Evolutionary conservation across 257 asterid species (phyloP), one percentile per base, ranked within the genome.

Genomic region (Lycium ferocissimum): DNA sequence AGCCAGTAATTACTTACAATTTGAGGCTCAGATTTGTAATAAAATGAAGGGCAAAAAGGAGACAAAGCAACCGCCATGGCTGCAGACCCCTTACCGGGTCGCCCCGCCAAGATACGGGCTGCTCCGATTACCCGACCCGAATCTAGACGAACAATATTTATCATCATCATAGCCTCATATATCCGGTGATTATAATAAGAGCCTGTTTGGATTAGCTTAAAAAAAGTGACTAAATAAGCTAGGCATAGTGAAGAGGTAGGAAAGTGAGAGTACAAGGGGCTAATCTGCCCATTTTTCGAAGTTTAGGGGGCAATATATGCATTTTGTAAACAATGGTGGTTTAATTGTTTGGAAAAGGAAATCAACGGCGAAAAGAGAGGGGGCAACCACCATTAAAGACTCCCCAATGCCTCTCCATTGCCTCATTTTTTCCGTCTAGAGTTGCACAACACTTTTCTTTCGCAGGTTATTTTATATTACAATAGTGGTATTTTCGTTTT

Each of bases 301-400:
- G 33, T 26, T 26, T 26, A 4, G 5, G 33, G 33, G 33, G 33
- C 33, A 26, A 26, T 26, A 26, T 26, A 26, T 26, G 33, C 33
- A 26, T 26, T 26, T 26, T 26, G 33, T 26, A 0, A 26, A 26
- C 33, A 26, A 26, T 26, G 33, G 80, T 73, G 59, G 80, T 73
- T 73, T 73, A 26, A 58, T 15, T 58, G 3, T 11, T 62, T 38
- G 54, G 45, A 43, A 72, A 43, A 7, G 35, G 58, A 47, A 73
- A 73, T 73, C 81, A 49, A 5, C 18, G 2, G 63, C 17, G 13
- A 72, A 45, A 38, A 22, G 47, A 76, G 63, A 51, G 26, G 26
- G 33, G 82, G 63, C 22, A 76, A 76, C 82, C 82, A 51, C 63
- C 63, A 76, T 76, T 51, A 51, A 26, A 76, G 47, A 76, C 82